Evolutionary conservation across 345 rosid genomes (phyloP).

Genomic region (Pelargonium nanum): DNA sequence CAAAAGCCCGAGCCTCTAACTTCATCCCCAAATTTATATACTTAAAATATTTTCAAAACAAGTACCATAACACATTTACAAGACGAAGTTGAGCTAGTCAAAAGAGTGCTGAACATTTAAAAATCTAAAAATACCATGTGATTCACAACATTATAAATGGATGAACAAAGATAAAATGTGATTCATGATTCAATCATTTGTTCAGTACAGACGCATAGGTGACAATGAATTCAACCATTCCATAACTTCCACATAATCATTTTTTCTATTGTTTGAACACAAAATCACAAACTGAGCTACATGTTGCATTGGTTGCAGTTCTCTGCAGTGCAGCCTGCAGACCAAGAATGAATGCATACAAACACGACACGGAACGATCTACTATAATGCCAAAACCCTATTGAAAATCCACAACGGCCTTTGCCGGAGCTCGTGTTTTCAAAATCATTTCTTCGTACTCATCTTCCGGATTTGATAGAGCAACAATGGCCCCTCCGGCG

Average conservation of each 20-base stretch:
- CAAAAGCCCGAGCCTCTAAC: too few relatives aligned
- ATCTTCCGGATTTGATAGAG: conserved; percentile 71
- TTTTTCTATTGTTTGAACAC: not conserved
- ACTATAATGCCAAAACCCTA: not conserved
- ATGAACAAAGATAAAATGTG: too few relatives aligned
- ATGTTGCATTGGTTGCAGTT: not conserved
- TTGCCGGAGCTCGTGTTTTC: conserved; percentile 67
- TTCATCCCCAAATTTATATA: too few relatives aligned
- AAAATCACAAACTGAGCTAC: not conserved
- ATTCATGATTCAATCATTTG: too few relatives aligned
- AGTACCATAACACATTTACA: too few relatives aligned
- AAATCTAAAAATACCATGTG: too few relatives aligned
- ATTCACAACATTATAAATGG: too few relatives aligned
- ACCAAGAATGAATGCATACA: not conserved
- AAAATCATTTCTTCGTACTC: conserved; percentile 88
- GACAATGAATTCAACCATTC: not conserved
- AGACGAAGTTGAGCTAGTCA: too few relatives aligned
- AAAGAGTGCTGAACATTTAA: too few relatives aligned
- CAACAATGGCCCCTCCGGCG: conserved; percentile 84
- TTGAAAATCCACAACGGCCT: conserved; percentile 53
- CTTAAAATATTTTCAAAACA: too few relatives aligned
- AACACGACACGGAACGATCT: too few relatives aligned
- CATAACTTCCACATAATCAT: not conserved
- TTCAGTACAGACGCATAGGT: too few relatives aligned
- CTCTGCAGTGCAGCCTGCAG: not conserved